A percentile compares a stretch with the other conserved stretches of the same genome.
phyloP scores from a whole-genome alignment of 2,329 filamentous ascomycete species.

The Didymosphaeria variabile region DNA sequence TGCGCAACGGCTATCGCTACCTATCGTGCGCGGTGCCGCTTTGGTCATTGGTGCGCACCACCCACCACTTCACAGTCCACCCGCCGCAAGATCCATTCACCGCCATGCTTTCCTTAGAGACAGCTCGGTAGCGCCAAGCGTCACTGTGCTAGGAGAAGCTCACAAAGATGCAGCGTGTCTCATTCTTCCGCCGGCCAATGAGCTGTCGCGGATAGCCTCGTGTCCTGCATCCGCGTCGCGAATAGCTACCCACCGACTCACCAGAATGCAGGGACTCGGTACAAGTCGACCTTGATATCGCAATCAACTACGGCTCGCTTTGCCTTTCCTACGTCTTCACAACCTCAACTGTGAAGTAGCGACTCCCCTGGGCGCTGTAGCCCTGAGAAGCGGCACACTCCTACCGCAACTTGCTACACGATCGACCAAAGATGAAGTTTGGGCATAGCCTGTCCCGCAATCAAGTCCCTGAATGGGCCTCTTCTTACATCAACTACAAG shows the following conservation, averaged over 20 bases:
- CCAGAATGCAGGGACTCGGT: slow-evolving; percentile 12
- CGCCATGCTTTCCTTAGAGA: neutral
- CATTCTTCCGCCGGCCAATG: slow-evolving; percentile 12
- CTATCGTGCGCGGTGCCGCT: slow-evolving; percentile 3
- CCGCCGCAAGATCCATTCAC: neutral
- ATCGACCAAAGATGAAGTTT: slow-evolving; percentile 54
- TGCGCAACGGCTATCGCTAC: neutral
- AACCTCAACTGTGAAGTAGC: neutral
- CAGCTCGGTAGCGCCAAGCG: slow-evolving; percentile 2
- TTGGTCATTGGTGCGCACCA: slow-evolving; percentile 2
- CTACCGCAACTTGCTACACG: slow-evolving; percentile 1
- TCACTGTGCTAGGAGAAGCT: slow-evolving; percentile 2
- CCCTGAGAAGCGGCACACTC: neutral
- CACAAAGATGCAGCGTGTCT: slow-evolving; percentile 13
- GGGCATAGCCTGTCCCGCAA: slow-evolving; percentile 73
- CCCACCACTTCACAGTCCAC: slow-evolving; percentile 6
- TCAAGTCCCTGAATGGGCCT: slow-evolving; percentile 87
- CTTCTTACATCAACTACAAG: slow-evolving; percentile 88
- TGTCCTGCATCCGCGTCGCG: neutral
- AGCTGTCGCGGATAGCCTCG: slow-evolving; percentile 4
- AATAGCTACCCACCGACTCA: slow-evolving; percentile 9
- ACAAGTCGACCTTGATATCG: slow-evolving; percentile 1
- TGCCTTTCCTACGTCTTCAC: slow-evolving; percentile 5
- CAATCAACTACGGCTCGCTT: slow-evolving; percentile 2
- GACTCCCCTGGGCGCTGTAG: neutral